Percentiles rank a stretch among this genome's conserved stretches.
Conservation (phyloP, 495 filamentous ascomycete species). For the Penicillium longicatenatum region DNA sequence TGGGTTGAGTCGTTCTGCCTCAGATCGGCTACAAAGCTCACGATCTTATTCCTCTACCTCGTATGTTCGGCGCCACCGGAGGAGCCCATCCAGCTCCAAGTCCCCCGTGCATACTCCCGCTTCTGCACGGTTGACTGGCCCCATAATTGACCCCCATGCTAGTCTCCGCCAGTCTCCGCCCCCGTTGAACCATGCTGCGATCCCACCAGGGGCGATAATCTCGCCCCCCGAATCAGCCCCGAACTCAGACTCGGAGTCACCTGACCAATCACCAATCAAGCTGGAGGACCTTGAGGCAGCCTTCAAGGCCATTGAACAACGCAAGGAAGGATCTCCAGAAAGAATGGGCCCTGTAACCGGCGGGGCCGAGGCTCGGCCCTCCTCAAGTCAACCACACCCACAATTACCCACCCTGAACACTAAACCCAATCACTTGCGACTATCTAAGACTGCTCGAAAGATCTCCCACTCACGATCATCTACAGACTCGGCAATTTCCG, state of each 20-base stretch:
- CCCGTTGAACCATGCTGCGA: slow-evolving; percentile 66
- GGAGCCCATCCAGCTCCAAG: slow-evolving; percentile 59
- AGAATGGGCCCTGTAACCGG: slow-evolving; percentile 42
- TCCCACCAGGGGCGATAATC: slow-evolving; percentile 78
- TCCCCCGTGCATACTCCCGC: slow-evolving; percentile 28
- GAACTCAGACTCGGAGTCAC: slow-evolving; percentile 77
- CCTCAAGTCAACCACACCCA: slow-evolving; percentile 20
- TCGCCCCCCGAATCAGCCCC: slow-evolving; percentile 83
- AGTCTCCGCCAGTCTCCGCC: slow-evolving; percentile 79
- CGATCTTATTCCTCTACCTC: slow-evolving; percentile 78
- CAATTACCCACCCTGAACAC: slow-evolving; percentile 2
- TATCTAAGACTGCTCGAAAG: slow-evolving; percentile 61
- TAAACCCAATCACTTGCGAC: slow-evolving; percentile 28
- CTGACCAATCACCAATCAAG: slow-evolving; percentile 58
- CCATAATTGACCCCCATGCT: slow-evolving; percentile 53
- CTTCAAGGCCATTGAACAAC: slow-evolving; percentile 74
- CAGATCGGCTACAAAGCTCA: slow-evolving; percentile 58
- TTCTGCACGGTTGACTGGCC: slow-evolving; percentile 41
- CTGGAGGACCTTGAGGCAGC: slow-evolving; percentile 81
- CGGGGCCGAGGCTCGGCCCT: slow-evolving; percentile 37
- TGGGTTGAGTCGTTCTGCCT: slow-evolving; percentile 36
- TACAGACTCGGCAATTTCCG: slow-evolving; percentile 73
- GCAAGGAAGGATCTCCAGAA: slow-evolving; percentile 62
- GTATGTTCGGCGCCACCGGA: slow-evolving; percentile 68
- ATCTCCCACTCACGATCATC: slow-evolving; percentile 79